Conservation (phyloP, 108 stramenopile genomes). For the Cyclotella choctawhatcheeana region DNA sequence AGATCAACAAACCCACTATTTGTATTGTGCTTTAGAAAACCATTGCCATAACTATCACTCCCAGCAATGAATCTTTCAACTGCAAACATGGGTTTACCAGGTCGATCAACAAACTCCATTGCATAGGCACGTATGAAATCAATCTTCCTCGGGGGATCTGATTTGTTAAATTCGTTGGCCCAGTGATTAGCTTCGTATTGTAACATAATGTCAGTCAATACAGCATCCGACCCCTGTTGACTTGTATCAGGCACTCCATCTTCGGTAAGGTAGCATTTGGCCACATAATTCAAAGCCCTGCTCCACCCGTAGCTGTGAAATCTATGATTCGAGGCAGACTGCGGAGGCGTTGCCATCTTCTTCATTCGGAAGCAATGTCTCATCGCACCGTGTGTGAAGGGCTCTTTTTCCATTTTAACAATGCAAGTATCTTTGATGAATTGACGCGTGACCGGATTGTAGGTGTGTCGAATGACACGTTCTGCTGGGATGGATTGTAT, state of each 20-base stretch:
- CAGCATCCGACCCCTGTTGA: slow-evolving; percentile 62
- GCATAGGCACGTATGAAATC: slow-evolving; percentile 80
- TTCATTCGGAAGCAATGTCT: slow-evolving; percentile 84
- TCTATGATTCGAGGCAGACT: slow-evolving; percentile 69
- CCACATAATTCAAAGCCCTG: slow-evolving; percentile 73
- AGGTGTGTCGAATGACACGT: slow-evolving; percentile 73
- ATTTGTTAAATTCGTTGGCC: slow-evolving; percentile 72
- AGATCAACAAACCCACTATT: slow-evolving; percentile 84
- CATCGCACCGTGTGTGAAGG: slow-evolving; percentile 87
- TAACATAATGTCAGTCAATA: slow-evolving; percentile 73
- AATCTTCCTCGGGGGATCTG: slow-evolving; percentile 72
- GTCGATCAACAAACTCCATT: slow-evolving; percentile 75
- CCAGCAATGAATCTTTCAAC: slow-evolving; percentile 86
- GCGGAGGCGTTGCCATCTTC: slow-evolving; percentile 71
- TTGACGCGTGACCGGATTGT: slow-evolving; percentile 60
- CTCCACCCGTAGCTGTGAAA: slow-evolving; percentile 83
- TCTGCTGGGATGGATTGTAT: slow-evolving; percentile 74
- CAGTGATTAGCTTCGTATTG: slow-evolving; percentile 84
- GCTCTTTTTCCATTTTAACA: slow-evolving; percentile 69
- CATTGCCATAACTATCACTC: slow-evolving; percentile 67
- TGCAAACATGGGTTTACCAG: slow-evolving; percentile 72
- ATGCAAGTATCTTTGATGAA: slow-evolving; percentile 71
- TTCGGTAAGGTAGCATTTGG: slow-evolving; percentile 66
- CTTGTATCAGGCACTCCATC: slow-evolving; percentile 56
- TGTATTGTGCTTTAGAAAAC: slow-evolving; percentile 87